Conservation (phyloP, 1,284 basidiomycete genomes). For the Ceratorhiza oryzae-sativae region DNA sequence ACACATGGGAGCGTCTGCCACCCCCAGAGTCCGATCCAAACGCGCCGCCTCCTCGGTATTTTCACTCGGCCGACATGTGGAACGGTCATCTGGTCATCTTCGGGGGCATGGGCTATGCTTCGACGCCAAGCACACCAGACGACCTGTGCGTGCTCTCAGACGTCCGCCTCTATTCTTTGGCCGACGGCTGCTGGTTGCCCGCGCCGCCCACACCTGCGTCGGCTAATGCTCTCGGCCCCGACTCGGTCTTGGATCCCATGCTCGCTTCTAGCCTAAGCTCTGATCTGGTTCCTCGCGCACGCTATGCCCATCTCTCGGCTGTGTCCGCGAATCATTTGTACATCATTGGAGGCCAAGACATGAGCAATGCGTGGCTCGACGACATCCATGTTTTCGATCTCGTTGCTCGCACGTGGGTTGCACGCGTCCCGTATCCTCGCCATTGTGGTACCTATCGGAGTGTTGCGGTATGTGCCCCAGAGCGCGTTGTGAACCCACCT, state of each 20-base stretch:
- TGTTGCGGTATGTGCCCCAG: slow-evolving; percentile 77
- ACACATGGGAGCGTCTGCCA: slow-evolving; percentile 79
- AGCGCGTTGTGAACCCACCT: slow-evolving; percentile 67
- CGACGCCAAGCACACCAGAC: slow-evolving; percentile 68
- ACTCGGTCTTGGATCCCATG: slow-evolving; percentile 39
- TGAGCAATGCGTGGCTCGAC: slow-evolving; percentile 89
- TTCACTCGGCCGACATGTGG: slow-evolving; percentile 91
- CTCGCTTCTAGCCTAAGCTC: slow-evolving; percentile 44
- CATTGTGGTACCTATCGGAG: slow-evolving; percentile 94
- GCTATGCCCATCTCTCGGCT: slow-evolving; percentile 90
- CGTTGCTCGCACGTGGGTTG: slow-evolving; percentile 72
- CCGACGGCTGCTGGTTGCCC: slow-evolving; percentile 75
- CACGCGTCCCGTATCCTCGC: slow-evolving; percentile 78
- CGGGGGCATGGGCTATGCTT: slow-evolving; percentile 88
- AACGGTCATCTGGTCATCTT: slow-evolving; percentile 87
- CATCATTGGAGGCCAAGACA: slow-evolving; percentile 93
- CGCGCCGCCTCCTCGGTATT: slow-evolving; percentile 81
- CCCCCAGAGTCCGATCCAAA: slow-evolving; percentile 63
- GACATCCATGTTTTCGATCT: slow-evolving; percentile 90
- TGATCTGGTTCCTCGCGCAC: slow-evolving; percentile 69
- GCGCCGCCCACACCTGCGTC: slow-evolving; percentile 38
- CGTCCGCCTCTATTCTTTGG: slow-evolving; percentile 83
- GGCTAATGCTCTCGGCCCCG: slow-evolving; percentile 45
- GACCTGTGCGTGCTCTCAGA: slow-evolving; percentile 84
- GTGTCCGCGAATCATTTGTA: slow-evolving; percentile 84